Conservation (phyloP, 108 stramenopile genomes). For the Pseudonitzschia multistriata region DNA sequence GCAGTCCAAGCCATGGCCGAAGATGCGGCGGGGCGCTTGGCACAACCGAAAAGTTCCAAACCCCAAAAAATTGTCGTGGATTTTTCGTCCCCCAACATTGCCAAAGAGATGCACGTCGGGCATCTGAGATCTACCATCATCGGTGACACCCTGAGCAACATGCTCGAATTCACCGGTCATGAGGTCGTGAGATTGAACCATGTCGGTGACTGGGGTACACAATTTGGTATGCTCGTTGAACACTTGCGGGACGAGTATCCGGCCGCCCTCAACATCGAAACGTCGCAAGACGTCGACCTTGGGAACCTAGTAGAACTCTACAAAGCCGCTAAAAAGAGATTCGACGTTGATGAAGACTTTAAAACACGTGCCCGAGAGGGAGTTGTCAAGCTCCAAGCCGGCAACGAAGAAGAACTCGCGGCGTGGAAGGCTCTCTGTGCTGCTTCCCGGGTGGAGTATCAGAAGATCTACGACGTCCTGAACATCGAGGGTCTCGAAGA, state of each 20-base stretch:
- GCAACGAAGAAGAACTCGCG: conserved; percentile 82
- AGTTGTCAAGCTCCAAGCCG: conserved; percentile 95
- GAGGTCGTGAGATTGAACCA: conserved; percentile 95
- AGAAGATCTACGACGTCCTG: conserved; percentile 84
- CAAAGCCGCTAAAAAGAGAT: conserved; percentile 93
- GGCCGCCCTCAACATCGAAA: conserved; percentile 68
- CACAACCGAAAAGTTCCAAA: conserved; percentile 50
- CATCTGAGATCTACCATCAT: conserved; percentile 98
- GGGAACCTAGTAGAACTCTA: conserved; percentile 73
- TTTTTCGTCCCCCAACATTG: conserved; percentile 98
- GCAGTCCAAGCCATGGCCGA: conserved; percentile 58
- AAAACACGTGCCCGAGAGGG: conserved; percentile 82
- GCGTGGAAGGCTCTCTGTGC: conserved; percentile 92
- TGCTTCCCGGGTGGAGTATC: conserved; percentile 77
- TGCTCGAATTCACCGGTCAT: conserved; percentile 91
- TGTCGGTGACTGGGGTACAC: conserved; percentile 99
- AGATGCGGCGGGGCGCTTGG: conserved; percentile 65
- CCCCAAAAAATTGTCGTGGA: conserved; percentile 90
- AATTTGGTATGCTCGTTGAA: conserved; percentile 98
- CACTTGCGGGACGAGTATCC: conserved; percentile 95
- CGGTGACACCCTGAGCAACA: conserved; percentile 92
- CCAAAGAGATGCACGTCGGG: conserved; percentile 99
- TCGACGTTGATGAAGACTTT: conserved; percentile 90
- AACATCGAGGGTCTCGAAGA: conserved; percentile 72
- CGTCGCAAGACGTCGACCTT: conserved; percentile 68